These are phyloP conservation scores for Syzygium aqueum DNA, from an alignment of 345 rosid genomes.

Conservation along the genomic window DNA sequence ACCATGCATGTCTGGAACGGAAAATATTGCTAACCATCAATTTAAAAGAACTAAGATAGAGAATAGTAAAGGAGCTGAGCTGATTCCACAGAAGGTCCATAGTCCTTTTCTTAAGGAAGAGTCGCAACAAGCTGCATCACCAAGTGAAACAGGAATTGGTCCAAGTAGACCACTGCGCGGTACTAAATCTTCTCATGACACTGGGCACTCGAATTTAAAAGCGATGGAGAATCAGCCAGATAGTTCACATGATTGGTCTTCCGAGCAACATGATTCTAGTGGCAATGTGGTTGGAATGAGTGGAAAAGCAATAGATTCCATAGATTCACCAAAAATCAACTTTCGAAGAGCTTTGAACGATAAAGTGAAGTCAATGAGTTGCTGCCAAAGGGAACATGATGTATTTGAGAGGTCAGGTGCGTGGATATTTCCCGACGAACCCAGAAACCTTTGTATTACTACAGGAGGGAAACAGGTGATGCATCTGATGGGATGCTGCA, in stretches of 20 bases:
- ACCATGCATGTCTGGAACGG: conserved; percentile 11
- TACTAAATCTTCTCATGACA: neutral
- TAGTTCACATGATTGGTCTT: conserved; percentile 8
- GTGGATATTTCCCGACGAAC: conserved; percentile 70
- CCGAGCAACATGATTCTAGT: conserved; percentile 14
- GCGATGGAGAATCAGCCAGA: neutral
- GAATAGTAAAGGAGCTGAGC: neutral
- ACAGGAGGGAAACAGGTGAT: conserved; percentile 27
- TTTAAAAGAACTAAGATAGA: conserved; percentile 3
- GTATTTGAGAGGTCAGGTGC: conserved; percentile 23
- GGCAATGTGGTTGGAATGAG: conserved; percentile 6
- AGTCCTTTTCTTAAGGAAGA: conserved; percentile 4
- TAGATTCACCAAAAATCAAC: conserved; percentile 10
- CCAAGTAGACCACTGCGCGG: neutral
- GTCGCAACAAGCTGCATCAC: neutral
- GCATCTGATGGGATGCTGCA: conserved; percentile 20
- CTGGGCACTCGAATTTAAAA: neutral
- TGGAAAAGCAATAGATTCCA: conserved; percentile 9
- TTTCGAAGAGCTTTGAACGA: conserved; percentile 8
- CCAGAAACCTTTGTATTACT: conserved; percentile 30
- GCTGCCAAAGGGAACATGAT: conserved; percentile 6
- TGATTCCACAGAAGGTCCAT: neutral
- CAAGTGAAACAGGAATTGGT: neutral
- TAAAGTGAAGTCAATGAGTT: neutral
- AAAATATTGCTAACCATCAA: conserved; percentile 9